Evolutionary conservation across 495 filamentous ascomycete species (phyloP).

Genomic region (Aspergillus olivimuriae): DNA sequence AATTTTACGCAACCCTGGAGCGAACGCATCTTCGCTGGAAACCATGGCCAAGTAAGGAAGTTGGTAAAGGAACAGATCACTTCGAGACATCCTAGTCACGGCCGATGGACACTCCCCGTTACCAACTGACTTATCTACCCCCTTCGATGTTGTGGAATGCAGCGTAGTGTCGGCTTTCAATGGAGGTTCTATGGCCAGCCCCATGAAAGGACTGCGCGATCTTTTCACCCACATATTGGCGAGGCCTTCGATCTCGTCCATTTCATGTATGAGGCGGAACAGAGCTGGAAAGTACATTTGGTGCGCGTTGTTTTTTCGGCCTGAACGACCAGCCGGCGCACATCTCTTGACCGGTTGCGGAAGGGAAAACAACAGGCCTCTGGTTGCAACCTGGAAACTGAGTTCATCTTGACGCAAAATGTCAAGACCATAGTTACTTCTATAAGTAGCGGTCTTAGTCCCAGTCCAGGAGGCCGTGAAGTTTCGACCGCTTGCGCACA

Average conservation of each 20-base stretch:
- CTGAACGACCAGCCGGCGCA: slow-evolving; percentile 23
- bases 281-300: slow-evolving; percentile 86
- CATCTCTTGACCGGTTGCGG: slow-evolving; percentile 76
- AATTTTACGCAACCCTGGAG: too few species aligned
- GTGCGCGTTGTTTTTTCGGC: slow-evolving; percentile 47
- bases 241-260: slow-evolving; percentile 69
- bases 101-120: slow-evolving; percentile 38
- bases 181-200: slow-evolving; percentile 16
- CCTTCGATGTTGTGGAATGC: not conserved
- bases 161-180: not conserved
- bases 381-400: slow-evolving; percentile 78
- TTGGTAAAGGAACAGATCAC: slow-evolving; percentile 72
- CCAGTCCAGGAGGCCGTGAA: slow-evolving; percentile 21
- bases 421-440: slow-evolving; percentile 52
- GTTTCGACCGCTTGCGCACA: slow-evolving; percentile 43
- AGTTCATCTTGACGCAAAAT: slow-evolving; percentile 85
- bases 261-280: slow-evolving; percentile 66
- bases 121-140: too few species aligned
- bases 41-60: slow-evolving; percentile 75
- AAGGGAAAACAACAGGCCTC: slow-evolving; percentile 75
- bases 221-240: slow-evolving; percentile 59
- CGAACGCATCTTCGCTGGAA: slow-evolving; percentile 42
- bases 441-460: slow-evolving; percentile 36
- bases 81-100: slow-evolving; percentile 53
- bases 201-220: slow-evolving; percentile 20